Base-by-base conservation (phyloP, 2,329 filamentous ascomycete species). In the Chrysosphaeria jannelii region DNA sequence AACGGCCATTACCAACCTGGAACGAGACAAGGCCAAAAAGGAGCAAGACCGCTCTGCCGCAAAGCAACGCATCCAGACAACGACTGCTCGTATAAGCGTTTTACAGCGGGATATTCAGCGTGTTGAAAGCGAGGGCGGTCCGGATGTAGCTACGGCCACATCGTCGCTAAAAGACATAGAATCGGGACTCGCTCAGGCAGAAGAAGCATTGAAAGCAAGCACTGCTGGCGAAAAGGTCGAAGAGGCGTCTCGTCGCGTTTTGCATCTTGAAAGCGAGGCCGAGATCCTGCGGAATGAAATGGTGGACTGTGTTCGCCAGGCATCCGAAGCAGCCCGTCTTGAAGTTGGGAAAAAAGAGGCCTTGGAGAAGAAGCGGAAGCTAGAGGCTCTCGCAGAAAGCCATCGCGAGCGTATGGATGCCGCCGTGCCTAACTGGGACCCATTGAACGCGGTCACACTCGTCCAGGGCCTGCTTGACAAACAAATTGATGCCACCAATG, bases 71-170 rank as follows among this genome's bases (percentile, higher is more conserved):
- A 76, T 89, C 28, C 47, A 50, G 1, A 45, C 52, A 5, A 78
- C 85, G 33, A 75, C 89, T 28, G 64, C 57, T 36, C 70, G 70
- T 25, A 60, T 67, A 5, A 45, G 44, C 4, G 45, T 48, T 1
- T 50, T 79, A 16, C 74, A 89, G 36, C 53, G 48, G 22, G 61
- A 70, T 15, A 50, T 76, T 15, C 56, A 68, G 34, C 50, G 51
- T n/a, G 67, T 97, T 26, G 57, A 70, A 17, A 56, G 79, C 14
- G 81, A 97, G 34, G 81, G 93, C 44, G 79, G 79, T 4, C 60
- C 61, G 15, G 7, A 18, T 7, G 74, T 75, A 39, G 70, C 71
- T 13, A 51, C 72, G 4, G 51, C 91, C 5, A 69, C 85, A 34
- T 59, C 65, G 10, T 66, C 69, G 25, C 57, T 72, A 23, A 57